Conservation (phyloP, 768 basidiomycete species). For the Phanerochaete sordida region DNA sequence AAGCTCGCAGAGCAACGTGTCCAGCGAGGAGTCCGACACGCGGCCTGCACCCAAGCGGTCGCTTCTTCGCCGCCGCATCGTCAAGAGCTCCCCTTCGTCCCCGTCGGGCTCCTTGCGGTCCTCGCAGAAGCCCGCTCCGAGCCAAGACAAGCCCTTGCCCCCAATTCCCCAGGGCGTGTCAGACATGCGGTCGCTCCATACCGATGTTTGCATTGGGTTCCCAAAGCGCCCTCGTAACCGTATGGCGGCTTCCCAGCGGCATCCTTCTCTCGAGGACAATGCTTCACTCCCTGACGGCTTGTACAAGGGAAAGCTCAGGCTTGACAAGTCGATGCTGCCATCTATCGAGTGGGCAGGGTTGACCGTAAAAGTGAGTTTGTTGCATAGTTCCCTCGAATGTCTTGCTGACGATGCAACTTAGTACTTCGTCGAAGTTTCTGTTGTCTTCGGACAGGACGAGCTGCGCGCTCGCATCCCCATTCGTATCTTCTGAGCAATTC, state of each 20-base stretch:
- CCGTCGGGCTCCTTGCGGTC: not conserved
- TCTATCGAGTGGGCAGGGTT: slow-evolving; percentile 65
- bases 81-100: slow-evolving; percentile 20
- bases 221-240: slow-evolving; percentile 61
- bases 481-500: slow-evolving; percentile 41
- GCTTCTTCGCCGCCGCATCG: slow-evolving; percentile 30
- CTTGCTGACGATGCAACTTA: slow-evolving; percentile 25
- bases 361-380: slow-evolving; percentile 54
- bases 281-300: slow-evolving; percentile 63
- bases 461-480: slow-evolving; percentile 61
- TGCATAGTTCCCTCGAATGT: too few relatives aligned
- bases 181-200: slow-evolving; percentile 45
- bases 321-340: slow-evolving; percentile 59
- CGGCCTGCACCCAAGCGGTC: slow-evolving; percentile 12
- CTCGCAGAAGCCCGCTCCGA: not conserved
- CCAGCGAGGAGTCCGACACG: slow-evolving; percentile 43
- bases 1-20: slow-evolving; percentile 5
- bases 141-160: slow-evolving; percentile 25
- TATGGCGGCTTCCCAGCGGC: slow-evolving; percentile 32
- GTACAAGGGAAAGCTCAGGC: slow-evolving; percentile 52
- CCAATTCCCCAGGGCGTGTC: slow-evolving; percentile 27
- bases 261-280: slow-evolving; percentile 45
- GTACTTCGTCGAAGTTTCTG: slow-evolving; percentile 75
- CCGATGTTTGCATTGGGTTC: slow-evolving; percentile 60
- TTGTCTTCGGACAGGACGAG: slow-evolving; percentile 60